Base-by-base conservation (phyloP, 345 rosid genomes). In the Arabidopsis thaliana region DNA sequence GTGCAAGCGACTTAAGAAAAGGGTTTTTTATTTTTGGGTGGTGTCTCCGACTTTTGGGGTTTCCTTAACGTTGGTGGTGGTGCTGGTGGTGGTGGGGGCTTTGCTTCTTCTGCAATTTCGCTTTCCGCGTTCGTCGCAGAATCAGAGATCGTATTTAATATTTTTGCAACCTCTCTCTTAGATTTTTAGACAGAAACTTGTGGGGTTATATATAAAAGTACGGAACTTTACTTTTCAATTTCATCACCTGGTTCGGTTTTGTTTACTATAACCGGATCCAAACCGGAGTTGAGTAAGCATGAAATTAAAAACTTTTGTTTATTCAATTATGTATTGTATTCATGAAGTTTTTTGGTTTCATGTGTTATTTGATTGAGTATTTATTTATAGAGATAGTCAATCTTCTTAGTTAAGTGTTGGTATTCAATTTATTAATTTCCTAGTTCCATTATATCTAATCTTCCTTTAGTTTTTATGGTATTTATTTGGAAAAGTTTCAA, bases 121-220 rank as follows among this genome's bases (percentile, higher is more conserved):
- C 45, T 56, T 77, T 71, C 76, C 67, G 76, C 61, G 67, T 77
- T 69, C 40, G 65, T 11, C 75, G 74, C 57, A 76, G 70, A 63
- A 69, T 69, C 50, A 34, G 4, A 42, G 49, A 69, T 64, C 33
- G 71, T 45, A 34, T 34, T 69, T n/a, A 76, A 76, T 76, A 44
- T 11, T 51, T 60, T 48, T 9, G 38, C 6, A 65, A n/a, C 33
- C 32, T 61, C 25, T 61, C 25, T 46, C 25, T 34, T 76, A 69
- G 70, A 68, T 69, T 76, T 76, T 61, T 16, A 46, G 79, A 67
- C 20, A 71, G 67, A 41, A 59, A 37, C 8, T 62, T 72, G 56
- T 53, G 63, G 70, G 77, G 70, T 63, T 52, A 45, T 37, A 11
- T n/a, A 9, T 30, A 4, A 51, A 32, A 14, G 63, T 33, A 51